Evolutionary conservation across 2,329 filamentous ascomycete genomes (phyloP).

Genomic region (Paraphaeosphaeria minitans): DNA sequence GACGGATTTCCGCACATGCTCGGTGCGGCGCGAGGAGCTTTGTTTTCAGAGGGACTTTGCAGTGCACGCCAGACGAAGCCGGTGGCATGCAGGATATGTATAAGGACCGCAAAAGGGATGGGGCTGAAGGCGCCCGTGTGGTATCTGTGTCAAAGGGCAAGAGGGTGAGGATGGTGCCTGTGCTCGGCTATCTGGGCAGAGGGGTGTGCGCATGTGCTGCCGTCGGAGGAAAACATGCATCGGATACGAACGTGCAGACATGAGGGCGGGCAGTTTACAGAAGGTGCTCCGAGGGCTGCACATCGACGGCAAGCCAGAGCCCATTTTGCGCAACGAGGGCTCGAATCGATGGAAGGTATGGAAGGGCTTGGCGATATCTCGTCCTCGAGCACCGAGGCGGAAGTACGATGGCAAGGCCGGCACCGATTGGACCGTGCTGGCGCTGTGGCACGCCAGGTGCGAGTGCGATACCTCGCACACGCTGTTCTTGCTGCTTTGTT

Average conservation of each 20-base stretch:
- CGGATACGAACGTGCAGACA: background rate
- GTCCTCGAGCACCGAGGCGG: constrained; percentile 11
- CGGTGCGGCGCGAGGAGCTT: background rate
- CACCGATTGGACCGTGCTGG: background rate
- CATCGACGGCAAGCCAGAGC: background rate
- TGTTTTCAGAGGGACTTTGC: background rate
- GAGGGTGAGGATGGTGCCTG: constrained; percentile 3
- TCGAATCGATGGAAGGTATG: constrained; percentile 11
- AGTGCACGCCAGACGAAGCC: constrained; percentile 1
- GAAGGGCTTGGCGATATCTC: constrained; percentile 13
- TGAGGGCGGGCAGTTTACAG: background rate
- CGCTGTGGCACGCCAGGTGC: constrained; percentile 9
- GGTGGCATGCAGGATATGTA: background rate
- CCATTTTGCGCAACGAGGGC: background rate
- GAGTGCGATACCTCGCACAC: constrained; percentile 9
- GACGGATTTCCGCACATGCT: background rate
- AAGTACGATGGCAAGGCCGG: background rate
- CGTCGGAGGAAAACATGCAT: background rate
- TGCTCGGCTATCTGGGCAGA: constrained; percentile 19
- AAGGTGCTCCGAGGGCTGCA: background rate
- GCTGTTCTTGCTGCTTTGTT: background rate
- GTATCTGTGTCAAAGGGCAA: constrained; percentile 10
- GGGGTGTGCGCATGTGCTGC: background rate
- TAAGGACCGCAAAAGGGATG: background rate
- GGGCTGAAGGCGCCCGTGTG: constrained; percentile 10